A percentile compares a stretch with the other conserved stretches of the same genome.
phyloP scores from a whole-genome alignment of 1,284 basidiomycete species.

The Ganoderma boninense region DNA sequence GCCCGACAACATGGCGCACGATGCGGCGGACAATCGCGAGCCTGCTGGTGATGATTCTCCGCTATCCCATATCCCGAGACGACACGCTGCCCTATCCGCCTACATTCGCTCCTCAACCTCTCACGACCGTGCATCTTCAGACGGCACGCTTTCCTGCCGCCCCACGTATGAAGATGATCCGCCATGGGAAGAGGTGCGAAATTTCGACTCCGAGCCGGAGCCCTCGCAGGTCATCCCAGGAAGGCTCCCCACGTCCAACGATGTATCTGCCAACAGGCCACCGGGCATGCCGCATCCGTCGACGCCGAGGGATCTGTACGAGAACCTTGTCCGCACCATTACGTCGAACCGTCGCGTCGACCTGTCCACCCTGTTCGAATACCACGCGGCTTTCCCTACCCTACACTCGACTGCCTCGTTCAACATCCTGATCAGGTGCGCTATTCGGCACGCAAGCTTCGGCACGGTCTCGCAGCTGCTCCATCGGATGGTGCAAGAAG shows the following conservation, averaged over 20 bases:
- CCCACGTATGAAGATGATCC: slow-evolving; percentile 30
- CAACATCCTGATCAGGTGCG: slow-evolving; percentile 44
- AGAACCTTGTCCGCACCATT: slow-evolving; percentile 54
- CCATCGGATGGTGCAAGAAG: slow-evolving; percentile 39
- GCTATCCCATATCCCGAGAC: slow-evolving; percentile 5
- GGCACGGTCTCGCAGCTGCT: slow-evolving; percentile 40
- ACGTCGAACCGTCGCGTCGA: slow-evolving; percentile 28
- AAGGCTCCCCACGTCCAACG: slow-evolving; percentile 26
- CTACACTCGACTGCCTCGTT: slow-evolving; percentile 43
- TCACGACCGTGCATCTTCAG: slow-evolving; percentile 6
- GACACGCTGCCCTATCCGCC: slow-evolving; percentile 12
- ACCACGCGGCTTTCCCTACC: slow-evolving; percentile 30
- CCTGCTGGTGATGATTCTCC: slow-evolving; percentile 1
- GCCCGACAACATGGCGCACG: slow-evolving; percentile 6
- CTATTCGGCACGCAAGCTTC: slow-evolving; percentile 44
- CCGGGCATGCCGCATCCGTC: slow-evolving; percentile 18
- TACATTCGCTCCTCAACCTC: slow-evolving; percentile 18
- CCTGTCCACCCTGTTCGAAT: slow-evolving; percentile 28
- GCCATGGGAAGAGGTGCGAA: slow-evolving; percentile 34
- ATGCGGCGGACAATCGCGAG: slow-evolving; percentile 14
- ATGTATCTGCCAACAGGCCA: slow-evolving; percentile 30
- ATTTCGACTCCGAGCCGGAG: slow-evolving; percentile 20
- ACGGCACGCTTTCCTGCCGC: neutral
- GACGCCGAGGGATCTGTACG: slow-evolving; percentile 45
- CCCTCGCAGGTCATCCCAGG: slow-evolving; percentile 17